phyloP scores from a whole-genome alignment of 495 filamentous ascomycete genomes.

The Lophiostoma macrostomum region DNA sequence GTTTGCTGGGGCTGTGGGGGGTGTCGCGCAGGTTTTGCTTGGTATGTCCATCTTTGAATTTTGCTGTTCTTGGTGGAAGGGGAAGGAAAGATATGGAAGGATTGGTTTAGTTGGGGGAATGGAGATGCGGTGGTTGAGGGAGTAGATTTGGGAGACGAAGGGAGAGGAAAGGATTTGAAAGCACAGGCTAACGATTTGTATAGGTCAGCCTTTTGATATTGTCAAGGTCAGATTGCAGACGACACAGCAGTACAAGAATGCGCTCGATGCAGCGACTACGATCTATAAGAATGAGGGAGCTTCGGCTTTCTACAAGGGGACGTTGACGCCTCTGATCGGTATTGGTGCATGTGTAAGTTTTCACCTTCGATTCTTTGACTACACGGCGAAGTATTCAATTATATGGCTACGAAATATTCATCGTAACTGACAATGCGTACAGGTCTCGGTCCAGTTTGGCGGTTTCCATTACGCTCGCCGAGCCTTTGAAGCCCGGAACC shows the following conservation, averaged over 20 bases:
- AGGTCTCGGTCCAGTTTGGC: slow-evolving; percentile 94
- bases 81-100: not conserved
- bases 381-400: too few species aligned
- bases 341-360: slow-evolving; percentile 91
- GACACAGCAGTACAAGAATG: slow-evolving; percentile 71
- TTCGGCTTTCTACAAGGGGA: slow-evolving; percentile 96
- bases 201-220: slow-evolving; percentile 97
- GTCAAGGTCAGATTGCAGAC: slow-evolving; percentile 98
- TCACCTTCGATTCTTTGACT: too few species aligned
- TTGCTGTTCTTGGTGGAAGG: not conserved
- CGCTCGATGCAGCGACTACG: slow-evolving; percentile 71
- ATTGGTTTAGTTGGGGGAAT: not conserved
- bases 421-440: too few species aligned
- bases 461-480: slow-evolving; percentile 92
- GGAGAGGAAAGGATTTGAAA: not conserved
- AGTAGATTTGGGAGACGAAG: not conserved
- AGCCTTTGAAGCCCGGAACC: slow-evolving; percentile 72
- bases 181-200: not conserved
- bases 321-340: slow-evolving; percentile 89
- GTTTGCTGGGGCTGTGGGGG: slow-evolving; percentile 84
- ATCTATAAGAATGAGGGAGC: slow-evolving; percentile 88
- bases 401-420: too few species aligned
- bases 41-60: slow-evolving; percentile 56
- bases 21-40: slow-evolving; percentile 89
- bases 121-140: not conserved